These are phyloP conservation scores for Furcasterigmium sp. DNA, from an alignment of 2,329 filamentous ascomycete species.

Conservation along the genomic window DNA sequence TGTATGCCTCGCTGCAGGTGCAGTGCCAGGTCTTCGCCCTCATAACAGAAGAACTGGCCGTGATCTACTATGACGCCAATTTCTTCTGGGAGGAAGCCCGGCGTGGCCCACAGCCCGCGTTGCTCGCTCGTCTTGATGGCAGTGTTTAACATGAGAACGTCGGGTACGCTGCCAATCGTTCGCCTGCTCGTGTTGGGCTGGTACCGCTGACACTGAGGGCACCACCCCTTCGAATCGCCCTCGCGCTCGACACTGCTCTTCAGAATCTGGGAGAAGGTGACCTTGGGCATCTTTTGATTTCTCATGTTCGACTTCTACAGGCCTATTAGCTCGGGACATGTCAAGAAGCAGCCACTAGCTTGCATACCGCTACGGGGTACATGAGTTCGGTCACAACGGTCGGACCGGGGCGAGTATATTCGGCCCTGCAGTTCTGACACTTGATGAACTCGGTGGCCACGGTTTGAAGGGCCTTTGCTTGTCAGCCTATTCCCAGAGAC, in stretches of 20 bases:
- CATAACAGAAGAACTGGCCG: slow-evolving; percentile 91
- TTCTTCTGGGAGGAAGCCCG: slow-evolving; percentile 88
- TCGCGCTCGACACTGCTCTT: slow-evolving; percentile 89
- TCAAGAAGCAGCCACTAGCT: too few relatives aligned
- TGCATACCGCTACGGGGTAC: slow-evolving; percentile 57
- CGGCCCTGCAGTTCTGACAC: slow-evolving; percentile 82
- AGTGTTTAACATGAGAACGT: slow-evolving; percentile 85
- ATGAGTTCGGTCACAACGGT: slow-evolving; percentile 82
- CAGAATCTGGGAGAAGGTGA: slow-evolving; percentile 83
- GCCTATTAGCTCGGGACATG: slow-evolving; percentile 12
- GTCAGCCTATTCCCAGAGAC: slow-evolving; percentile 13
- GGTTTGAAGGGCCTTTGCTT: slow-evolving; percentile 54
- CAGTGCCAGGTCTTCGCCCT: slow-evolving; percentile 80
- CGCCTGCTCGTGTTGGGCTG: slow-evolving; percentile 83
- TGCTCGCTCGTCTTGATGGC: slow-evolving; percentile 67
- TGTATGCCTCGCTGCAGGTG: slow-evolving; percentile 76
- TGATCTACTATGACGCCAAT: slow-evolving; percentile 88
- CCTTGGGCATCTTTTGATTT: slow-evolving; percentile 46
- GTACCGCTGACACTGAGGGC: slow-evolving; percentile 83
- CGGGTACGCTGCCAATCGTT: slow-evolving; percentile 74
- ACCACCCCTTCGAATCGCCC: slow-evolving; percentile 88
- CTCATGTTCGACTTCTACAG: slow-evolving; percentile 40
- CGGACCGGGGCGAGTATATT: slow-evolving; percentile 73
- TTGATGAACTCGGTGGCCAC: slow-evolving; percentile 68
- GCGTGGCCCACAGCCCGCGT: slow-evolving; percentile 78